Evolutionary conservation across 257 asterid genomes (phyloP).

Genomic region (Anisodus acutangulus): DNA sequence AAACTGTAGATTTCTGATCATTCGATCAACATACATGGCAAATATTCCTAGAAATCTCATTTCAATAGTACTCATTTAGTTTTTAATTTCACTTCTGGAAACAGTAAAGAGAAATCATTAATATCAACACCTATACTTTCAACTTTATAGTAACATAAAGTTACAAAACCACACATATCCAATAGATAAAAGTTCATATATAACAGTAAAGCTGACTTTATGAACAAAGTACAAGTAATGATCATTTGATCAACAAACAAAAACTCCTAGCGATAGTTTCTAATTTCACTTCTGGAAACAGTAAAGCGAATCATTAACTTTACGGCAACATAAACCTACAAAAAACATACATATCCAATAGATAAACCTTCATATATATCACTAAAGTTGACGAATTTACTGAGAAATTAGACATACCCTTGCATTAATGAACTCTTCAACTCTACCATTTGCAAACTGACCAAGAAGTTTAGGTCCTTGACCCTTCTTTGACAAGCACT

Average conservation of each 20-base stretch:
- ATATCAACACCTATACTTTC: not conserved
- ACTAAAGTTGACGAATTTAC: not conserved
- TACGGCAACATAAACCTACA: not conserved
- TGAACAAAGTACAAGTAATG: not conserved
- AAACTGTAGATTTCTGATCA: not conserved
- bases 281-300: not conserved
- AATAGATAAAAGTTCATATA: not conserved
- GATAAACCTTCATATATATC: not conserved
- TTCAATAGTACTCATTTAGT: not conserved
- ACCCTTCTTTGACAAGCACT: conserved; percentile 62
- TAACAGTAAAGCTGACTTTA: not conserved
- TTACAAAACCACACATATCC: not conserved
- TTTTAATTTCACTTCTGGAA: not conserved
- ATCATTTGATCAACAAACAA: too few relatives aligned
- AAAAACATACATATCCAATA: not conserved
- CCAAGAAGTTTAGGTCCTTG: conserved; percentile 84
- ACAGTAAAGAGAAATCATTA: not conserved
- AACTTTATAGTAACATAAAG: not conserved
- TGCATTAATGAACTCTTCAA: conserved; percentile 91
- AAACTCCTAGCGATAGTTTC: not conserved
- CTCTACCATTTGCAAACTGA: conserved; percentile 70
- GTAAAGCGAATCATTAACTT: not conserved
- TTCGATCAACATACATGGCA: not conserved
- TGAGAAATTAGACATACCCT: conserved; percentile 56
- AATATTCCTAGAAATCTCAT: not conserved